phyloP scores from a whole-genome alignment of 805 yeast species.

The Cyberlindnera saturnus region DNA sequence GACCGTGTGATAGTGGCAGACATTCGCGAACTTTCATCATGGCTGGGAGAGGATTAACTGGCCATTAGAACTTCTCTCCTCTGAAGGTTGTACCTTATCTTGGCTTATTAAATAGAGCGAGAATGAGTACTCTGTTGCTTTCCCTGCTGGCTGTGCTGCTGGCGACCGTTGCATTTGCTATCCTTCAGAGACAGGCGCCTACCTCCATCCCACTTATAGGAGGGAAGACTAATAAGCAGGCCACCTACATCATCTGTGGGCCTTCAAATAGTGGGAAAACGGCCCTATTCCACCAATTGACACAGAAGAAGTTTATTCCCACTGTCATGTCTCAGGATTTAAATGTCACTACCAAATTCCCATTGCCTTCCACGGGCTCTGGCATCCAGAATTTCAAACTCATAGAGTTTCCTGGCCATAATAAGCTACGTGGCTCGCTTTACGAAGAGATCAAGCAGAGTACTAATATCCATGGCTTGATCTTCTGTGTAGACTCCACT shows the following conservation, averaged over 20 bases:
- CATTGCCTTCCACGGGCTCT: slow-evolving; percentile 33
- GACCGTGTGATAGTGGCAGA: no score
- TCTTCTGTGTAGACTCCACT: slow-evolving; percentile 77
- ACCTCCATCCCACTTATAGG: background rate
- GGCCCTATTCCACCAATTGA: slow-evolving; percentile 36
- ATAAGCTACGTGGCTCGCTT: slow-evolving; percentile 58
- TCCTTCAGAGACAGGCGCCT: background rate
- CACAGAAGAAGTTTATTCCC: slow-evolving; percentile 23
- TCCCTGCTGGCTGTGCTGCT: background rate
- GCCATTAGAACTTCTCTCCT: no score
- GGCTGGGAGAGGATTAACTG: no score
- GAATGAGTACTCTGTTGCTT: background rate
- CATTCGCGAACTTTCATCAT: no score
- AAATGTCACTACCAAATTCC: slow-evolving; percentile 31
- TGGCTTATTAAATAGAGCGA: no score
- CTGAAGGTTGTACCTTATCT: no score
- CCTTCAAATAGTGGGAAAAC: slow-evolving; percentile 67
- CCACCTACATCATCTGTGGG: slow-evolving; percentile 61
- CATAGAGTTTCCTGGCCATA: slow-evolving; percentile 87
- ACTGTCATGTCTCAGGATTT: slow-evolving; percentile 50
- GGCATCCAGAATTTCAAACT: slow-evolving; percentile 37
- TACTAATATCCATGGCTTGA: slow-evolving; percentile 52
- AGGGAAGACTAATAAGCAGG: slow-evolving; percentile 27
- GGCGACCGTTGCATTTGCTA: background rate
- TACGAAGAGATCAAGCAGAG: slow-evolving; percentile 40